phyloP scores from a whole-genome alignment of 2,329 filamentous ascomycete genomes.

The Aspergillus luchuensis region DNA sequence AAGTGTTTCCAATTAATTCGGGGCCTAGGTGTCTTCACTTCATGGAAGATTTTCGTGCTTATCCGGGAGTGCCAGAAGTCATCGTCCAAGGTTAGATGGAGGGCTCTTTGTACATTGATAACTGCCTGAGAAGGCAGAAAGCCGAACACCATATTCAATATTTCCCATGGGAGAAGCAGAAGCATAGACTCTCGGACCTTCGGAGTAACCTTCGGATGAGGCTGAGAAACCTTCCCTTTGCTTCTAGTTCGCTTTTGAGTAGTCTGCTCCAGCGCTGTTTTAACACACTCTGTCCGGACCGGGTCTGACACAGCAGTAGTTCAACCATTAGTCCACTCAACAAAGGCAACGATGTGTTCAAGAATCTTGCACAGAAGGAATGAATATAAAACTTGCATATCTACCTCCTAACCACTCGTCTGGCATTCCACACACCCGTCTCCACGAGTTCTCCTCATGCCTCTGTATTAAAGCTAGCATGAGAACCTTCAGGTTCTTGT shows the following conservation, averaged over 20 bases:
- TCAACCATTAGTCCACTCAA: neutral
- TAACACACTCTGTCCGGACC: neutral
- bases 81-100: neutral
- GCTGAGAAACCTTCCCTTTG: neutral
- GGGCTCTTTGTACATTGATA: neutral
- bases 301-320: neutral
- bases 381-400: too few relatives aligned
- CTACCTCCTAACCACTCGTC: too few relatives aligned
- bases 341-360: too few relatives aligned
- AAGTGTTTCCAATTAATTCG: neutral
- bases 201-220: neutral
- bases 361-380: too few relatives aligned
- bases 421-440: too few relatives aligned
- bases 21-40: neutral
- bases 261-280: neutral
- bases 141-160: neutral
- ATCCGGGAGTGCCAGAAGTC: neutral
- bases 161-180: neutral
- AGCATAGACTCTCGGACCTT: too few relatives aligned
- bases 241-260: neutral
- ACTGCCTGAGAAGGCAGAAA: neutral
- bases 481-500: neutral
- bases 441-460: neutral
- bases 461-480: neutral
- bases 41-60: neutral